Conservation (phyloP, 2,329 filamentous ascomycete genomes). For the Ceratocystis diversiconidia region DNA sequence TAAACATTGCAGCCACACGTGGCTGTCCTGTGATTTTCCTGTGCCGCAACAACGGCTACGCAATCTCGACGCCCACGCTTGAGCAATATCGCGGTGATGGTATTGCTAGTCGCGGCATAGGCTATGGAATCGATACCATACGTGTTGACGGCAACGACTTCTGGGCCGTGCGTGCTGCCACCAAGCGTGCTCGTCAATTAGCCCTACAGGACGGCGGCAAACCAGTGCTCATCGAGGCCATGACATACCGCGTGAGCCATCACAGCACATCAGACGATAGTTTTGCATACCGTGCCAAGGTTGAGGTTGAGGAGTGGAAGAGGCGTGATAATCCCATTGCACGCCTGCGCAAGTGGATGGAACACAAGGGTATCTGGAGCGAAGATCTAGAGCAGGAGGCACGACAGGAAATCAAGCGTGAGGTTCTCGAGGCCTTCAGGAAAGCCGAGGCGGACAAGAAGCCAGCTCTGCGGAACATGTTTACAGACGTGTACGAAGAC, state of each 20-base stretch:
- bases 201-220: constrained; percentile 68
- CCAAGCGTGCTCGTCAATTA: constrained; percentile 58
- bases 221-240: constrained; percentile 80
- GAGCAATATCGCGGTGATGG: constrained; percentile 88
- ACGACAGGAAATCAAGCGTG: constrained; percentile 51
- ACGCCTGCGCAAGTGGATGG: constrained; percentile 78
- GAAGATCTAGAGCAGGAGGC: constrained; percentile 66
- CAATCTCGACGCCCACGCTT: constrained; percentile 75
- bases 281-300: constrained; percentile 82
- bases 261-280: constrained; percentile 95
- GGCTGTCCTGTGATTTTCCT: constrained; percentile 82
- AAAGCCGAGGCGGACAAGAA: constrained; percentile 73
- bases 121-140: constrained; percentile 89
- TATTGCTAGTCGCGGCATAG: constrained; percentile 72
- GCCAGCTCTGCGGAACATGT: constrained; percentile 56
- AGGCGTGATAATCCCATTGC: constrained; percentile 79
- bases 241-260: constrained; percentile 96
- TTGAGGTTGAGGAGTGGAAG: constrained; percentile 96
- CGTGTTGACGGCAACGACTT: constrained; percentile 91
- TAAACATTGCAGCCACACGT: constrained; percentile 81
- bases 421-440: constrained; percentile 70
- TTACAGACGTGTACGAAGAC: constrained; percentile 81
- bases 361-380: constrained; percentile 69
- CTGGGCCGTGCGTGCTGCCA: constrained; percentile 72
- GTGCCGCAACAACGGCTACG: constrained; percentile 85